Base-by-base conservation (phyloP, 2,329 filamentous ascomycete species). In the Phaeophleospora eucalypticola region DNA sequence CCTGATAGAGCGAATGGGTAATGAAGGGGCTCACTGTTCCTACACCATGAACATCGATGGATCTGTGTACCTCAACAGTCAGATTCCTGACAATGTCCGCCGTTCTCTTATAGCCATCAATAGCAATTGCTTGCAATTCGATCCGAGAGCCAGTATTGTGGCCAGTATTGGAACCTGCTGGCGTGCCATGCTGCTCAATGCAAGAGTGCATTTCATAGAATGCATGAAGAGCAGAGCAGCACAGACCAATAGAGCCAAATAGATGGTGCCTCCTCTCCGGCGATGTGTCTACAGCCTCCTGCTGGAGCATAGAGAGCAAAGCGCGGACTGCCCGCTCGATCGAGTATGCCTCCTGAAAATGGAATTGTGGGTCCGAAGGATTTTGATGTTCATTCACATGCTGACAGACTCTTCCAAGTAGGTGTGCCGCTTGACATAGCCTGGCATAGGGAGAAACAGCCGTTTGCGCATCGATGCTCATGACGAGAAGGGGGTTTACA, bases 141-240 rank as follows among this genome's bases (percentile, higher is more conserved):
- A 58, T 41, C 14, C 49, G 45, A n/a, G 45, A 29, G 20, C 52
- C 52, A 33, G 27, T 45, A 27, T 50, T 53, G 33, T 45, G 33
- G 20, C 49, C 54, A 2, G 36, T 41, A 32, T 32, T 32, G 27
- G 8, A n/a, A 27, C 37, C 8, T 6, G 48, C 34, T 12, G 53
- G 51, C 8, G 52, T 36, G 24, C 48, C 41, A 18, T 51, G 52
- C 3, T 44, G 41, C 42, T 58, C 55, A 19, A 54, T 48, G 41
- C 55, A 58, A 21, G 53, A 48, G 36, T 58, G 51, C 6, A 54
- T 43, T 34, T 58, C 55, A 33, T 51, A 58, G 10, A 58, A 34
- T 8, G 49, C 42, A 8, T 50, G 43, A 9, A 56, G 41, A 3
- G 46, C 51, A 1, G 48, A 46, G 24, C 48, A 53, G 9, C 50